Percentiles rank a stretch among this genome's conserved stretches.
Conservation (phyloP, 441 rosid species). For the Manihot esculenta region DNA sequence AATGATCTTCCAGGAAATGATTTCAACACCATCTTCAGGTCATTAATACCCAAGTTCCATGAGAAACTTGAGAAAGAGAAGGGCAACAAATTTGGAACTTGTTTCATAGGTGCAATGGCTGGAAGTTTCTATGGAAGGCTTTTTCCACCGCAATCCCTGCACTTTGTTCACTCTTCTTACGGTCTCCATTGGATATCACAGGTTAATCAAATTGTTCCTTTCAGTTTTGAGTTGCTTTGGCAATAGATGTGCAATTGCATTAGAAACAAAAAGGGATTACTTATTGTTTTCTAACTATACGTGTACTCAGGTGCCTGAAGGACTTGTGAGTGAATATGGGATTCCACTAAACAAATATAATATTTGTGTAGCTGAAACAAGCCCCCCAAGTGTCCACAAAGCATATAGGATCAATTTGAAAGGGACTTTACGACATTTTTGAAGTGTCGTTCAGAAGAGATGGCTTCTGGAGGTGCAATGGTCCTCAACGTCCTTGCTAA, state of each 20-base stretch:
- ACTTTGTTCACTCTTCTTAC: conserved; percentile 27
- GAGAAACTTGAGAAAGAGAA: conserved; percentile 2
- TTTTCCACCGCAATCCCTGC: conserved; percentile 23
- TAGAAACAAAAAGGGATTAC: too few species aligned
- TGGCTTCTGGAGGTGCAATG: conserved; percentile 16
- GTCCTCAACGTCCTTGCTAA: background rate
- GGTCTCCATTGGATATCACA: conserved; percentile 27
- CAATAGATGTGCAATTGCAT: too few species aligned
- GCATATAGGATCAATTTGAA: conserved; percentile 22
- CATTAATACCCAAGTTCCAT: conserved; percentile 15
- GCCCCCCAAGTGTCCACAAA: conserved; percentile 19
- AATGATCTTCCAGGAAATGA: conserved; percentile 30
- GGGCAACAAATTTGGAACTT: background rate
- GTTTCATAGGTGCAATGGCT: conserved; percentile 23
- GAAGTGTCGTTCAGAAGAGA: conserved; percentile 14
- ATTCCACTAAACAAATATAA: conserved; percentile 14
- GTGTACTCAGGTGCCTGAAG: conserved; percentile 16
- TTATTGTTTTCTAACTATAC: too few species aligned
- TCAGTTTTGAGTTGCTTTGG: too few species aligned
- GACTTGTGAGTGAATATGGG: too few species aligned
- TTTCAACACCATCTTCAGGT: conserved; percentile 24
- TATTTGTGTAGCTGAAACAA: conserved; percentile 2
- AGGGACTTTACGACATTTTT: conserved; percentile 21
- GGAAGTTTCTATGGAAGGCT: conserved; percentile 25
- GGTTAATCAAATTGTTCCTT: background rate